Evolutionary conservation across 148 eudicot species (phyloP).

Genomic region (Cornus florida): DNA sequence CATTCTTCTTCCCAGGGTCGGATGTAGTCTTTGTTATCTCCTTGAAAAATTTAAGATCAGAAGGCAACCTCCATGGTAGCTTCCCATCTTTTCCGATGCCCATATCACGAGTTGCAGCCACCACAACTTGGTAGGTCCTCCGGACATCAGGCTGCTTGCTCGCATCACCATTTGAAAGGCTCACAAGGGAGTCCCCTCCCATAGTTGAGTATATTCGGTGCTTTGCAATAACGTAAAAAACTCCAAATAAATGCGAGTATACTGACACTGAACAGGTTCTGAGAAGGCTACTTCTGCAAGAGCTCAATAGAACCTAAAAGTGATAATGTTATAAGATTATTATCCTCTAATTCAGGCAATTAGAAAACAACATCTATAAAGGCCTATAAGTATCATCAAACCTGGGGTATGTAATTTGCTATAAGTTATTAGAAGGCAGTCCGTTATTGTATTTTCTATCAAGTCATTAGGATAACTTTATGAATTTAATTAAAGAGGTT

Average conservation of each 20-base stretch:
- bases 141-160: not conserved
- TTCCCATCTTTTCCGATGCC: slow-evolving; percentile 64
- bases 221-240: not conserved
- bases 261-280: slow-evolving; percentile 3
- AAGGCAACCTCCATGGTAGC: slow-evolving; percentile 61
- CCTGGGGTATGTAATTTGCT: not conserved
- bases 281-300: slow-evolving; percentile 1
- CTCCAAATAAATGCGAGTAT: slow-evolving; percentile 6
- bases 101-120: slow-evolving; percentile 58
- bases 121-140: slow-evolving; percentile 57
- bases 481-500: not conserved
- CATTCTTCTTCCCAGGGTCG: slow-evolving; percentile 49
- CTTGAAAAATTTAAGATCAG: slow-evolving; percentile 55
- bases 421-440: not conserved
- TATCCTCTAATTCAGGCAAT: not conserved
- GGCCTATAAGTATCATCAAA: not conserved
- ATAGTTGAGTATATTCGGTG: slow-evolving; percentile 18
- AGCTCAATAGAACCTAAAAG: slow-evolving; percentile 14
- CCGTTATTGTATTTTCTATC: not conserved
- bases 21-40: slow-evolving; percentile 39
- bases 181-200: slow-evolving; percentile 27
- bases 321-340: not conserved
- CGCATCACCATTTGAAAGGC: slow-evolving; percentile 14
- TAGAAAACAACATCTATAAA: not conserved
- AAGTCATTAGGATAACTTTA: not conserved